phyloP scores from a whole-genome alignment of 129 eudicot genomes.

The Erigeron canadensis region DNA sequence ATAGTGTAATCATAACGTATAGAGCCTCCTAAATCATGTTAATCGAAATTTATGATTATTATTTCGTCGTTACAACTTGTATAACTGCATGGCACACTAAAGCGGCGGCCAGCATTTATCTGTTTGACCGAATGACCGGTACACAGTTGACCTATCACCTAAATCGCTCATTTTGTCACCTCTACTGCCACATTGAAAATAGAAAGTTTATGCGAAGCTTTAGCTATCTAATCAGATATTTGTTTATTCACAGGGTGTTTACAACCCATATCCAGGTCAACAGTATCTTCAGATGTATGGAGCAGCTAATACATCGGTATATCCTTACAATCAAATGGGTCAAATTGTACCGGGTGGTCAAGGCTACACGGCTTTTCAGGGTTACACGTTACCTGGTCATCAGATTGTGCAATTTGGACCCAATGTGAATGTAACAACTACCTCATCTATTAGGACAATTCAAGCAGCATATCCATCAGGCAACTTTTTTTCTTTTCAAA shows the following conservation, averaged over 20 bases:
- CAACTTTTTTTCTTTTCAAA: constrained; percentile 27
- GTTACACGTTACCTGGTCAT: constrained; percentile 71
- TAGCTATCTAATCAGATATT: constrained; percentile 3
- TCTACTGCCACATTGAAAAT: constrained; percentile 7
- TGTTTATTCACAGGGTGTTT: constrained; percentile 54
- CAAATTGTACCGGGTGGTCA: constrained; percentile 61
- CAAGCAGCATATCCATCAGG: constrained; percentile 73
- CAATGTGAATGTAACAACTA: constrained; percentile 54
- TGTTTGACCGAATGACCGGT: neutral
- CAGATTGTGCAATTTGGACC: constrained; percentile 77
- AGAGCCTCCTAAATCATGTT: neutral
- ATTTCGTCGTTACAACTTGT: too few relatives aligned
- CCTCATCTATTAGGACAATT: constrained; percentile 65
- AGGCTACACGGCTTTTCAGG: constrained; percentile 61
- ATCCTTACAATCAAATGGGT: constrained; percentile 80
- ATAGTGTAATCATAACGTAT: neutral
- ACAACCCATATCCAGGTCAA: constrained; percentile 76
- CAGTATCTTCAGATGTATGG: constrained; percentile 87
- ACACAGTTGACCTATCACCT: neutral
- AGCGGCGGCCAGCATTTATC: neutral
- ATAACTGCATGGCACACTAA: neutral
- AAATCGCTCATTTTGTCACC: neutral
- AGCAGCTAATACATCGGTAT: constrained; percentile 54
- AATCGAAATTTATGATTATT: neutral
- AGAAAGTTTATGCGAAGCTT: neutral